phyloP scores from a whole-genome alignment of 495 filamentous ascomycete genomes.

The Bacidia rubella region DNA sequence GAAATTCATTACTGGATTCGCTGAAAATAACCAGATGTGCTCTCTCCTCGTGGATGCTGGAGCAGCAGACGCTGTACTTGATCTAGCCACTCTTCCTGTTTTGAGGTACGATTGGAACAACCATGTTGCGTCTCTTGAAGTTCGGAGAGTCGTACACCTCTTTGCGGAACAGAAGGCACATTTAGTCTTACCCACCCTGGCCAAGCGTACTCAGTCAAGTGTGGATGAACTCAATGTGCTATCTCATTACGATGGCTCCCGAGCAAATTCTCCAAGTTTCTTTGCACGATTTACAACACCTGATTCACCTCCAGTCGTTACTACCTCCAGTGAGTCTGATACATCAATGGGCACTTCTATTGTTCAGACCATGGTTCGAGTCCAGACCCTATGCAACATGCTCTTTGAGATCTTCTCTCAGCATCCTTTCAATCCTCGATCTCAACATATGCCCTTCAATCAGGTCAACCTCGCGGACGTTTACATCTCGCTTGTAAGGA shows the following conservation, averaged over 20 bases:
- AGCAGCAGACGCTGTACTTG: slow-evolving; percentile 72
- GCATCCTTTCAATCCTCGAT: slow-evolving; percentile 46
- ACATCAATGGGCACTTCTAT: slow-evolving; percentile 50
- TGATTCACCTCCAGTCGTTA: slow-evolving; percentile 15
- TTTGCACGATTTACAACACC: slow-evolving; percentile 50
- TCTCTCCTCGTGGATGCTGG: slow-evolving; percentile 60
- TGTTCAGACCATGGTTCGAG: slow-evolving; percentile 60
- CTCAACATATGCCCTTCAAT: slow-evolving; percentile 45
- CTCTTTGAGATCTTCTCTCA: slow-evolving; percentile 59
- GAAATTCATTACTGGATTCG: slow-evolving; percentile 64
- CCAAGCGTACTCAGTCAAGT: slow-evolving; percentile 56
- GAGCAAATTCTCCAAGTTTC: slow-evolving; percentile 37
- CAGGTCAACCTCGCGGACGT: slow-evolving; percentile 70
- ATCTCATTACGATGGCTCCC: slow-evolving; percentile 33
- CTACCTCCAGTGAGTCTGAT: slow-evolving; percentile 11
- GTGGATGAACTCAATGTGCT: slow-evolving; percentile 56
- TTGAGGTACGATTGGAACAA: slow-evolving; percentile 63
- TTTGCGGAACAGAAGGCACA: slow-evolving; percentile 75
- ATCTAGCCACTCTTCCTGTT: slow-evolving; percentile 66
- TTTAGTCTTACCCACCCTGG: slow-evolving; percentile 63
- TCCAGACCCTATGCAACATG: slow-evolving; percentile 59
- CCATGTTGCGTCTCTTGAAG: slow-evolving; percentile 45
- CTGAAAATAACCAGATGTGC: slow-evolving; percentile 63
- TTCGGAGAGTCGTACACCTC: slow-evolving; percentile 61
- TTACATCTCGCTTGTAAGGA: slow-evolving; percentile 52